Evolutionary conservation across 148 eudicot genomes (phyloP), one percentile per base, ranked within the genome.

Genomic region (Fallopia convolvulus): DNA sequence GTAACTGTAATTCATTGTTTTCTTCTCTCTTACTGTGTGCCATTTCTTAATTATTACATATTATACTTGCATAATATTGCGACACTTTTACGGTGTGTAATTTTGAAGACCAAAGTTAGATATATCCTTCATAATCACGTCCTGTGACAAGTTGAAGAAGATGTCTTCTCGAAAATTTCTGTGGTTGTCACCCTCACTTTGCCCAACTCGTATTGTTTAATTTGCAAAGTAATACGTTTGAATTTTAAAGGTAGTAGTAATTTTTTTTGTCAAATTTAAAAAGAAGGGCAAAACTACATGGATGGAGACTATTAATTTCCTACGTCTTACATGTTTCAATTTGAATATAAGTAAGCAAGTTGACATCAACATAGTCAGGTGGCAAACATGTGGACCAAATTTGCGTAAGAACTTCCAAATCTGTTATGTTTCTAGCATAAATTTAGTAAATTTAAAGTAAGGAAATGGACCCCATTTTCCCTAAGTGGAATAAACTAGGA

Each of bases 311-410:
- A 30, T 63, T 63, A 9, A 63, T 2, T 2, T 63, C 39, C 40
- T 63, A 63, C 39, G 70, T 47, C 18, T 74, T 74, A 48, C 56
- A 47, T 74, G 56, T 74, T 48, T 47, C 76, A 46, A 21, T 47
- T 72, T 20, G 53, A 44, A 20, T 72, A 17, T 72, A 20, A 58
- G 65, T 4, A 33, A 66, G 71, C 71, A 66, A 66, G 71, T 66
- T 66, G 71, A 36, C 20, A 66, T 32, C 3, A 36, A 33, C 17
- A 32, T 66, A 36, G 39, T 63, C 39, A 42, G 76, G 76, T 46
- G 76, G 76, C 55, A 50, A 74, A 74, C 76, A 74, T 46, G 56
- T 74, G 76, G 76, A 44, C 76, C 76, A 21, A 74, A 74, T 44
- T 11, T 66, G 15, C 72, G 14, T 36, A 74, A 48, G 14, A 26